These are phyloP conservation scores for Suillus paluster DNA, from an alignment of 768 basidiomycete genomes.

Conservation along the genomic window DNA sequence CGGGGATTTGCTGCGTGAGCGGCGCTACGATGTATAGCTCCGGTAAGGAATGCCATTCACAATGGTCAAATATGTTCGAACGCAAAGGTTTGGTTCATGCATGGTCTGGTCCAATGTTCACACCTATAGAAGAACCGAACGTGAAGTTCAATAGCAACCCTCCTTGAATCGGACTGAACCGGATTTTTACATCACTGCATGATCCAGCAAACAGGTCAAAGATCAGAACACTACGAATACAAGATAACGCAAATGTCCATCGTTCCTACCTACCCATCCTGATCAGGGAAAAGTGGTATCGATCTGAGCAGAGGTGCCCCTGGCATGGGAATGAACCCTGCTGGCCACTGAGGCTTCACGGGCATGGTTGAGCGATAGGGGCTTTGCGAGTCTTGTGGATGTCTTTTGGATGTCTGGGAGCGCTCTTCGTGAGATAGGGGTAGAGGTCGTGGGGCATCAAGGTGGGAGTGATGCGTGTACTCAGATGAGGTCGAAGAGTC, in stretches of 20 bases:
- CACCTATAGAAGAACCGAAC: no score
- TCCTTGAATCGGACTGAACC: no score
- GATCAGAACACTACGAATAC: not conserved
- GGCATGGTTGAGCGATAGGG: conserved; percentile 20
- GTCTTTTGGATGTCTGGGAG: no score
- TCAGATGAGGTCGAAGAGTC: conserved; percentile 42
- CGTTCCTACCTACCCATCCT: not conserved
- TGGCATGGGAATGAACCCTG: conserved; percentile 24
- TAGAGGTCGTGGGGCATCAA: conserved; percentile 39
- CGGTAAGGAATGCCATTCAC: no score
- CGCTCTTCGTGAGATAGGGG: conserved; percentile 14
- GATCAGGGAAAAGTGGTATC: conserved; percentile 31
- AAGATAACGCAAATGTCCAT: not conserved
- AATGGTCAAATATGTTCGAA: no score
- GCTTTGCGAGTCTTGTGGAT: not conserved
- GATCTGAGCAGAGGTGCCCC: conserved; percentile 27
- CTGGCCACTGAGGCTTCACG: conserved; percentile 14
- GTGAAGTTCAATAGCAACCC: no score
- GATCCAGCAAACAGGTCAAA: not conserved
- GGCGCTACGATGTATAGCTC: no score
- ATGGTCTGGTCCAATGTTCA: no score
- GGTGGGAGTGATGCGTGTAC: conserved; percentile 34
- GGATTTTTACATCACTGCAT: no score
- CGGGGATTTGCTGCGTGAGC: no score
- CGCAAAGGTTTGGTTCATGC: no score